These are phyloP conservation scores for Tolypocladium tropicale DNA, from an alignment of 2,329 filamentous ascomycete species.

Conservation along the genomic window DNA sequence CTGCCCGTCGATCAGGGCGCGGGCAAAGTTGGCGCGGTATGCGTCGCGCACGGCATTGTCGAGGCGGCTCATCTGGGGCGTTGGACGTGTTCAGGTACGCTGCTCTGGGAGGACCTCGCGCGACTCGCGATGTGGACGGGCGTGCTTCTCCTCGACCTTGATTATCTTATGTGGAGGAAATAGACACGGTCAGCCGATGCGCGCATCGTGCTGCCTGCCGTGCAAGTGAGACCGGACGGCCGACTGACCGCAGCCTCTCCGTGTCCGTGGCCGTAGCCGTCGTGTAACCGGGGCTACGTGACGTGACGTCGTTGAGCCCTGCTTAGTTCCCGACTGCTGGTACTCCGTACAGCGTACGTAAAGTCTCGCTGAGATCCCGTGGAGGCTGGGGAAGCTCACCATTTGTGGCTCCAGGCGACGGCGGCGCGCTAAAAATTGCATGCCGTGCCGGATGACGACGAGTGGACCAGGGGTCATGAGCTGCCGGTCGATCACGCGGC, in stretches of 20 bases:
- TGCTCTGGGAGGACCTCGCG: neutral
- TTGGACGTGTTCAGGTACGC: neutral
- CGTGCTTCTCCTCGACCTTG: neutral
- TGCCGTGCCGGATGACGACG: neutral
- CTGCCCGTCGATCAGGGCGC: slow-evolving; percentile 25
- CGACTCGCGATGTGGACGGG: neutral
- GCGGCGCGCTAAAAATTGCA: neutral
- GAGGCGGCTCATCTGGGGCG: slow-evolving; percentile 8
- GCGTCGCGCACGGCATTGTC: slow-evolving; percentile 16
- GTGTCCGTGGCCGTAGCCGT: neutral
- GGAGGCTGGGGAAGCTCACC: neutral
- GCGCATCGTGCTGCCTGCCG: neutral
- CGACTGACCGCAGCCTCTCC: neutral
- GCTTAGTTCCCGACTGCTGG: neutral
- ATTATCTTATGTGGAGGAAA: neutral
- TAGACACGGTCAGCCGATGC: neutral
- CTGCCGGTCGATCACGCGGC: neutral
- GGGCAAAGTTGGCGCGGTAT: slow-evolving; percentile 27
- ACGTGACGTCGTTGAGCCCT: neutral
- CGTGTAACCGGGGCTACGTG: neutral
- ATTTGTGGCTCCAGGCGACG: neutral
- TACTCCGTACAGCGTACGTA: too few relatives aligned
- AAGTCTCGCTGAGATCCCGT: neutral
- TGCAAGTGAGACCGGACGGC: neutral
- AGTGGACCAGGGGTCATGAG: neutral